Conservation (phyloP, 1,284 basidiomycete genomes). For the Calocybe gambosa region DNA sequence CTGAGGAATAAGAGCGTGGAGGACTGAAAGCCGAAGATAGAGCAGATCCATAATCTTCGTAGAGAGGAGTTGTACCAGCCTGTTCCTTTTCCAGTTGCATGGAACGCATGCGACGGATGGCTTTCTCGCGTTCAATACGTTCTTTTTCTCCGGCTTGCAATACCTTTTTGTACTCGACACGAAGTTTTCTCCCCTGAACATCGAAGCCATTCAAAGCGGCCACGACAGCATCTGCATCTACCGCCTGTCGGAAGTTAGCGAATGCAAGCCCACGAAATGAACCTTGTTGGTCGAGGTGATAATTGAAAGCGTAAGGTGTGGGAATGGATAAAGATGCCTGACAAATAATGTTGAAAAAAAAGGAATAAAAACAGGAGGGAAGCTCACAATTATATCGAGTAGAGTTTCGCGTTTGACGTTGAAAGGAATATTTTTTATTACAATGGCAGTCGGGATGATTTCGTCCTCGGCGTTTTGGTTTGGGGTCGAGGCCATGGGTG, state of each 20-base stretch:
- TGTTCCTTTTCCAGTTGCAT: conserved; percentile 87
- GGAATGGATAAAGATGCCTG: conserved; percentile 91
- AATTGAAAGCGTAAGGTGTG: conserved; percentile 99
- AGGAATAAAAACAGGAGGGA: conserved; percentile 9
- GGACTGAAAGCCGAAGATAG: conserved; percentile 46
- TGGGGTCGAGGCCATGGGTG: conserved; percentile 43
- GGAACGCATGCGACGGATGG: conserved; percentile 94
- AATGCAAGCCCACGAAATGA: conserved; percentile 98
- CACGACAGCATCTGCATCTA: conserved; percentile 93
- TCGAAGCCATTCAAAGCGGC: conserved; percentile 94
- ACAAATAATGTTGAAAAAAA: conserved; percentile 15
- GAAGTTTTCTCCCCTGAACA: conserved; percentile 95
- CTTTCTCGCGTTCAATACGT: conserved; percentile 97
- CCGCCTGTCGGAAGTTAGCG: conserved; percentile 92
- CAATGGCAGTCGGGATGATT: conserved; percentile 97
- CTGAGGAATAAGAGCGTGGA: conserved; percentile 63
- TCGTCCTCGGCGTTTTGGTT: conserved; percentile 71
- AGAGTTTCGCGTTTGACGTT: conserved; percentile 95
- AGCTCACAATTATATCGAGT: conserved; percentile 88
- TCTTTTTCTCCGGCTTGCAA: conserved; percentile 99
- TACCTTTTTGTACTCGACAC: conserved; percentile 99
- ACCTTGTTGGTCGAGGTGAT: conserved; percentile 91
- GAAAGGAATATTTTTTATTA: conserved; percentile 99
- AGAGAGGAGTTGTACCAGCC: conserved; percentile 37
- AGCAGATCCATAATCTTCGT: conserved; percentile 65